A percentile compares a stretch with the other conserved stretches of the same genome.
These are phyloP conservation scores for Cynara cardunculus DNA, from an alignment of 129 eudicot species.

Conservation along the genomic window DNA sequence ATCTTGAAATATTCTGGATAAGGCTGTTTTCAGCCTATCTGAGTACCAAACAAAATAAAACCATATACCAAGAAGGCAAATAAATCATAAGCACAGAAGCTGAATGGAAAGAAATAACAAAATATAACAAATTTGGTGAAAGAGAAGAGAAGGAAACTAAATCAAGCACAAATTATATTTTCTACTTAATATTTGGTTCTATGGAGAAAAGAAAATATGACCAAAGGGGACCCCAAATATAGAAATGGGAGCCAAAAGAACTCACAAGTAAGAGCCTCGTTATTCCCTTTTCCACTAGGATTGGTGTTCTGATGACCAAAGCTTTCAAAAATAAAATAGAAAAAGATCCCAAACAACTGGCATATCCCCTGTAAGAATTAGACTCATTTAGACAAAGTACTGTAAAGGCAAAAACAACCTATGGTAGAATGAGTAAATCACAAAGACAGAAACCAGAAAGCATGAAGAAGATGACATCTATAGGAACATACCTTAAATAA, in stretches of 20 bases:
- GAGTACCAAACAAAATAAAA: constrained; percentile 25
- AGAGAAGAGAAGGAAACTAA: background rate
- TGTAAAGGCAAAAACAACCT: background rate
- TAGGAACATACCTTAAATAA: constrained; percentile 68
- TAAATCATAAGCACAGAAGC: background rate
- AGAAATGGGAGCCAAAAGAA: background rate
- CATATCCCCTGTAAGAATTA: constrained; percentile 65
- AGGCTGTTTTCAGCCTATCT: constrained; percentile 77
- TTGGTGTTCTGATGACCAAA: constrained; percentile 57
- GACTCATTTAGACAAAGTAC: background rate
- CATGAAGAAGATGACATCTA: background rate
- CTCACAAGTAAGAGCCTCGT: constrained; percentile 63
- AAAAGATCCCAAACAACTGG: constrained; percentile 84
- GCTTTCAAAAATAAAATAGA: constrained; percentile 69
- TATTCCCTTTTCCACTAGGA: constrained; percentile 49
- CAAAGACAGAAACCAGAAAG: constrained; percentile 1
- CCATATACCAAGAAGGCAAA: constrained; percentile 3
- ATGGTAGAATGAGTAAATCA: constrained; percentile 5
- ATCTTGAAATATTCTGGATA: constrained; percentile 75
- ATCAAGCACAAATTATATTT: background rate
- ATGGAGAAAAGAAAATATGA: background rate
- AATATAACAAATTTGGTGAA: background rate
- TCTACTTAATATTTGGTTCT: background rate
- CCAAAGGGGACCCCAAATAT: background rate
- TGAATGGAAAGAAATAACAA: background rate